phyloP scores from a whole-genome alignment of 495 filamentous ascomycete species.

The Glutinoglossum americanum region DNA sequence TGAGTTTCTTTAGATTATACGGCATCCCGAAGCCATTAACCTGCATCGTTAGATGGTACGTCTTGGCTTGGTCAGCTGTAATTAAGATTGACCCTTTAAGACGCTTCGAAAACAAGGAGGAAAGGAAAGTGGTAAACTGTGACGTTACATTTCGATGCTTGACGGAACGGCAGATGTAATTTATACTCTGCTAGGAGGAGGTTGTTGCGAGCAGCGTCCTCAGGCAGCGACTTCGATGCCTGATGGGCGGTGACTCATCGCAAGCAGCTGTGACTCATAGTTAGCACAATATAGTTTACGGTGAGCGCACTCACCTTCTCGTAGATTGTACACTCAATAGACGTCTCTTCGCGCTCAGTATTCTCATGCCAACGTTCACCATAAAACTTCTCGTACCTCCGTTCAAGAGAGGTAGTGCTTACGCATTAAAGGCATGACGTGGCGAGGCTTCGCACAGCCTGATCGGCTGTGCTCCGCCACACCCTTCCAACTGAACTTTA shows the following conservation, averaged over 20 bases:
- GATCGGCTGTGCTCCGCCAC: background rate
- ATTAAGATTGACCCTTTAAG: slow-evolving; percentile 6
- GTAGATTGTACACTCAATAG: background rate
- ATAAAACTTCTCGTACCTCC: background rate
- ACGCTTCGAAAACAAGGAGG: slow-evolving; percentile 6
- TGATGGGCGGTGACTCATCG: background rate
- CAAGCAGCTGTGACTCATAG: background rate
- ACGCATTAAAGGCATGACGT: background rate
- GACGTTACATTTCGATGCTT: slow-evolving; percentile 5
- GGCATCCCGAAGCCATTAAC: slow-evolving; percentile 8
- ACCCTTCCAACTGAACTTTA: background rate
- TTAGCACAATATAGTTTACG: background rate
- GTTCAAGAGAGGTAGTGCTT: background rate
- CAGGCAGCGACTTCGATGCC: background rate
- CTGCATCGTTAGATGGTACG: slow-evolving; percentile 9
- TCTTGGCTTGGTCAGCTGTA: slow-evolving; percentile 9
- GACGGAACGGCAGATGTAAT: background rate
- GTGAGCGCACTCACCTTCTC: background rate
- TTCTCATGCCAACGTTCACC: background rate
- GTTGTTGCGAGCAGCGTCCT: too few species aligned
- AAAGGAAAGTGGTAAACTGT: slow-evolving; percentile 5
- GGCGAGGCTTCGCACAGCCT: background rate
- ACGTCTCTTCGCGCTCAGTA: background rate
- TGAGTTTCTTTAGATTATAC: slow-evolving; percentile 7
- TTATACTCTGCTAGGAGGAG: too few species aligned